Percentiles rank a stretch among this genome's conserved stretches.
phyloP scores from a whole-genome alignment of 345 rosid species.

The Trapa incisa region DNA sequence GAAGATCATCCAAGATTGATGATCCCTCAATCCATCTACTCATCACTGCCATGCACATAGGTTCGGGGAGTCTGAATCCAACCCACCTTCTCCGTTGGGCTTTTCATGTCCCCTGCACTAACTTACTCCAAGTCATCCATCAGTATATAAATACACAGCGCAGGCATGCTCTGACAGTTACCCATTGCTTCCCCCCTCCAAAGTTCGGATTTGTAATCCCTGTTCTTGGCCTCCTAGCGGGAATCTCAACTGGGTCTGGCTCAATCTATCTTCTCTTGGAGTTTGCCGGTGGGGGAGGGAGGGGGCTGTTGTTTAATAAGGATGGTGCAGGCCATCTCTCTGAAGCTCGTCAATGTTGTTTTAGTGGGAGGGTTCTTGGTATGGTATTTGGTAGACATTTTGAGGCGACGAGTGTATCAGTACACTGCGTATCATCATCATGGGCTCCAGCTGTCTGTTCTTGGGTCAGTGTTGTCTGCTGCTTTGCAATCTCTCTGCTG shows the following conservation, averaged over 20 bases:
- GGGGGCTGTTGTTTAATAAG: neutral
- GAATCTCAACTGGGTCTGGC: neutral
- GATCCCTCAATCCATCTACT: neutral
- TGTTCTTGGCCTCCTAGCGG: neutral
- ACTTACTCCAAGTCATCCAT: neutral
- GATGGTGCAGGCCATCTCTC: neutral
- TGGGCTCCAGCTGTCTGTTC: neutral
- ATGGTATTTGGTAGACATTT: constrained; percentile 9
- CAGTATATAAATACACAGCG: neutral
- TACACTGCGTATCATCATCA: neutral
- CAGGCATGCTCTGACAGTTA: neutral
- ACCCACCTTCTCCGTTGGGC: neutral
- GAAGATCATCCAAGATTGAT: neutral
- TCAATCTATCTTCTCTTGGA: neutral
- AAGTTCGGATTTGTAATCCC: neutral
- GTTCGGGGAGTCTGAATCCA: neutral
- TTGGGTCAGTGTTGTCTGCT: constrained; percentile 13
- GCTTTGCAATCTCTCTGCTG: constrained; percentile 15
- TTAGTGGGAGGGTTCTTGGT: constrained; percentile 3
- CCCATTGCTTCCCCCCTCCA: neutral
- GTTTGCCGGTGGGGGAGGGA: neutral
- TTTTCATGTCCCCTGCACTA: too few species aligned
- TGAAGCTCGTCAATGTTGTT: constrained; percentile 3
- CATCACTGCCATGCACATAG: neutral
- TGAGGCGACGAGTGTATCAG: neutral